Evolutionary conservation across 768 basidiomycete genomes (phyloP), one percentile per base, ranked within the genome.

Genomic region (Pleurotus salmoneostramineus): DNA sequence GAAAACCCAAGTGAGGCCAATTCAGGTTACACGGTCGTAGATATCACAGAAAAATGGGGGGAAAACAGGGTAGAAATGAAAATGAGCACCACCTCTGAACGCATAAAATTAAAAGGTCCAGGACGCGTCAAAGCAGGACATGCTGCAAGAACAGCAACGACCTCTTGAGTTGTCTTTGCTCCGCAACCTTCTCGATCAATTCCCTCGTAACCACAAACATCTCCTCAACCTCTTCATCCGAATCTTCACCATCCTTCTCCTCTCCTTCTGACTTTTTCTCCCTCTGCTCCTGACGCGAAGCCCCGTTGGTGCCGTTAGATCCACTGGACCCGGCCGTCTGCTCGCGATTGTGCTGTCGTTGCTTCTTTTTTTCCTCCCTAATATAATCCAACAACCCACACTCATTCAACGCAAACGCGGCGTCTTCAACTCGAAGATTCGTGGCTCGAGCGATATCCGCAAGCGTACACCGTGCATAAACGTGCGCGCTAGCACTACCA

Each of bases 351-450:
- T 57, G 37, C 50, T 66, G 45, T 27, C 64, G 63, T 17, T 63
- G 71, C 15, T 63, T 66, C 3, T 66, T 63, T 7, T 66, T 63
- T 7, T 66, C 67, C 14, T 64, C 70, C 56, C 44, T 64, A 56
- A 66, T 67, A 44, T 64, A 65, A 40, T 57, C 71, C 54, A 97
- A 77, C 56, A 98, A 70, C 32, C 94, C 93, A 59, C 90, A 88
- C 67, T 95, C 93, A 57, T 90, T 88, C 63, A 98, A 70, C 2
- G 95, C 93, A 71, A 93, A 95, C 0, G 93, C 89, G 0, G 87
- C 84, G 68, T 98, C 96, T 56, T 97, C 93, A 0, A 86, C 69
- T 1, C 91, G 82, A 55, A 98, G 74, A 70, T 91, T 88, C 48
- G 92, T 92, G 32, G 88, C 90, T 14, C 77, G 75, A 1, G 93